A percentile compares a stretch with the other conserved stretches of the same genome.
Evolutionary conservation across 2,329 filamentous ascomycete genomes (phyloP).

Genomic region (Daldinia sp.): DNA sequence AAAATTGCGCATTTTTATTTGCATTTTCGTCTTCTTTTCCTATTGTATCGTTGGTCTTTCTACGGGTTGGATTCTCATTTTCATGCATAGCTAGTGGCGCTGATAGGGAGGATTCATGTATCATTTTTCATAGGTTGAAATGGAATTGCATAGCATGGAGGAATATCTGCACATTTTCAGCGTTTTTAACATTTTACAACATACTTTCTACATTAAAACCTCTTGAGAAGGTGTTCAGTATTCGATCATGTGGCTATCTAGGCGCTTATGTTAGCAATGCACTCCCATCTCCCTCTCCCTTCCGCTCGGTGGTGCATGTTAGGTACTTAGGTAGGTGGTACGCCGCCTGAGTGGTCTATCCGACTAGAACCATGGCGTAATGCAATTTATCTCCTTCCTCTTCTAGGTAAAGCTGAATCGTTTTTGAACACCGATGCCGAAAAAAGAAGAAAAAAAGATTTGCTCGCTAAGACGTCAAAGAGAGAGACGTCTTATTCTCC

Average conservation of each 20-base stretch:
- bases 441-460: background rate
- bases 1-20: background rate
- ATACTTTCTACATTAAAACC: background rate
- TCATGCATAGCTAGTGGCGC: constrained; percentile 6
- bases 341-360: background rate
- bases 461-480: too few relatives aligned
- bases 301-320: too few relatives aligned
- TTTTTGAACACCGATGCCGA: background rate
- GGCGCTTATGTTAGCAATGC: too few relatives aligned
- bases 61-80: background rate
- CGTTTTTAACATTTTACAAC: background rate
- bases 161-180: background rate
- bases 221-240: too few relatives aligned
- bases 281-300: too few relatives aligned
- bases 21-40: background rate
- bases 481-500: too few relatives aligned
- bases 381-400: constrained; percentile 13
- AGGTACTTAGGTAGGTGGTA: background rate
- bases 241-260: too few relatives aligned
- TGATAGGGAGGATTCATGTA: background rate
- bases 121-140: background rate
- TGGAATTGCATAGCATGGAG: background rate
- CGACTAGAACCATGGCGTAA: background rate
- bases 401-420: constrained; percentile 9
- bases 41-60: background rate